Base-by-base conservation (phyloP, 805 yeast species). In the Candida tallmaniae region DNA sequence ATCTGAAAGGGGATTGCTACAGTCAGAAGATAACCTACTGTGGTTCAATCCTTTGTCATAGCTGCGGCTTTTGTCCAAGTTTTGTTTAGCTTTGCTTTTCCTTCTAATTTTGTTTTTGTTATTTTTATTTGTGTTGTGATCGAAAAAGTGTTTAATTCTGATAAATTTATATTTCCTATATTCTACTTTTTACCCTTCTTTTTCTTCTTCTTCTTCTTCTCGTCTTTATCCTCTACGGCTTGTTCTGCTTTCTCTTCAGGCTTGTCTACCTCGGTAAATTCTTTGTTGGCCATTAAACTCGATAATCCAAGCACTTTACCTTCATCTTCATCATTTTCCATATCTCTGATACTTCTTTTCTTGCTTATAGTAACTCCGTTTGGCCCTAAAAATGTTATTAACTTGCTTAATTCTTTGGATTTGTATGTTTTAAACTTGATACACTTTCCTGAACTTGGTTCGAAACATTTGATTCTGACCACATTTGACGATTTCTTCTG, bases 381-480 rank as follows among this genome's bases (percentile, higher is more conserved):
- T 4, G 88, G 88, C 0, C 95, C 95, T 31, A 87, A 51, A 5
- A 84, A 82, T 31, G 84, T 74, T 52, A 84, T 60, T 15, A 87
- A 51, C 45, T 89, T 72, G 16, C 85, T 77, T 29, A 88, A 72
- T 54, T 87, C 95, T 52, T 86, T 85, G 31, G 70, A 59, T 44
- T 80, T 80, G 42, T 63, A 61, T 1, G 90, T 78, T 39, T 64
- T 67, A 51, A 68, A 76, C 40, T 68, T 70, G 55, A 79, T 72
- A 40, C 79, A 70, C 26, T 78, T 67, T 6, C 89, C 89, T 12
- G 76, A 63, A 12, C 61, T 68, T 2, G 88, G 73, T 51, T 85
- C 87, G 46, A 59, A 79, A 0, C 83, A 70, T 51, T 82, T 84
- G 54, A 83, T 75, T 40, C 57, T 65, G 39, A 71, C 63, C 30